Conservation (phyloP, 2,329 filamentous ascomycete species). For the Alternaria burnsii region DNA sequence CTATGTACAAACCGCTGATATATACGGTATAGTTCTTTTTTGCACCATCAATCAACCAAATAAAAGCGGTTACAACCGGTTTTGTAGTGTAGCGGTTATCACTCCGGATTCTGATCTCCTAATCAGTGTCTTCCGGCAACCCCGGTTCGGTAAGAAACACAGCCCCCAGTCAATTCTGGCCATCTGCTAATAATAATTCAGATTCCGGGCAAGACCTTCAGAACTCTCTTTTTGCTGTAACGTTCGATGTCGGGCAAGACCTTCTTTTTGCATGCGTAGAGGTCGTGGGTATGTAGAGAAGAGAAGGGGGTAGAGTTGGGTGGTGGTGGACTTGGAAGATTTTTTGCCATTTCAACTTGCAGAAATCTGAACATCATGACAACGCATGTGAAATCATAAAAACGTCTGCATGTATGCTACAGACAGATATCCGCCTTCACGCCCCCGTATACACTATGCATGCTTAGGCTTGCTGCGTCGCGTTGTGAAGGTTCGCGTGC, state of each 20-base stretch:
- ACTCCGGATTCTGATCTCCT: slow-evolving; percentile 18
- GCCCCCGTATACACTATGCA: background rate
- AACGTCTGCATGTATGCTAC: background rate
- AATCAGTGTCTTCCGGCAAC: slow-evolving; percentile 15
- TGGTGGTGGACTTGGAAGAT: background rate
- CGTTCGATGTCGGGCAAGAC: slow-evolving; percentile 14
- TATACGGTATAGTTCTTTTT: background rate
- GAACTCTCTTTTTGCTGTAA: background rate
- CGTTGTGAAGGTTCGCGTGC: background rate
- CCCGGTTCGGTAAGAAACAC: slow-evolving; percentile 6
- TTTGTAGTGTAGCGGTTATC: slow-evolving; percentile 24
- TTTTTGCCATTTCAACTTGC: background rate
- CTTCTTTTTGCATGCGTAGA: slow-evolving; percentile 3
- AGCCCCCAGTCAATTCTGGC: too few relatives aligned
- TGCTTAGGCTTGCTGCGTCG: background rate
- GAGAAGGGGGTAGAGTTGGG: background rate
- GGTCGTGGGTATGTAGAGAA: background rate
- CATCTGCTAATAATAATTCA: too few relatives aligned
- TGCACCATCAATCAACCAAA: slow-evolving; percentile 9
- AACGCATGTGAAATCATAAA: background rate
- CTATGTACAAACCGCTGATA: rapidly evolving
- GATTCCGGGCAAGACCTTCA: slow-evolving; percentile 19
- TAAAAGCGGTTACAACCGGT: slow-evolving; percentile 12
- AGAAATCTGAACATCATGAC: background rate
- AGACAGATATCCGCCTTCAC: rapidly evolving